A percentile compares a stretch with the other conserved stretches of the same genome.
Evolutionary conservation across 257 asterid genomes (phyloP).

Genomic region (Gentiana macrophylla): DNA sequence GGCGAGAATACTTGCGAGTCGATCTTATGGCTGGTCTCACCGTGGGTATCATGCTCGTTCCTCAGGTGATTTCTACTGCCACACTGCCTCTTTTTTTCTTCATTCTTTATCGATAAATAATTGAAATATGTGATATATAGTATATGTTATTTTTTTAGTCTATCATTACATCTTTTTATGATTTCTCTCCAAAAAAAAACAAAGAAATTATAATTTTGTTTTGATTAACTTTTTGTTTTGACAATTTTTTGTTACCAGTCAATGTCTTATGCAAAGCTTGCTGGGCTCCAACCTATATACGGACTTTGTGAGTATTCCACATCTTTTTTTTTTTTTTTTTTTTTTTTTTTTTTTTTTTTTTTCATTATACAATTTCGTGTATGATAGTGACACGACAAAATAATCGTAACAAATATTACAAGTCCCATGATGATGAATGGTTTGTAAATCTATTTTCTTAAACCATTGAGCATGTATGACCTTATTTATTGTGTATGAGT

Average conservation of each 20-base stretch:
- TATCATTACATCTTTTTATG: background rate
- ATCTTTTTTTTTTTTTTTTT: background rate
- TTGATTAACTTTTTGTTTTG: background rate
- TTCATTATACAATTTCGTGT: no score
- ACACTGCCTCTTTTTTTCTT: no score
- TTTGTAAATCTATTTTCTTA: background rate
- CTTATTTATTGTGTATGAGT: no score
- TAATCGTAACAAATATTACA: no score
- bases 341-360: no score
- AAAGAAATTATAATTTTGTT: background rate
- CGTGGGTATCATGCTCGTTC: slow-evolving; percentile 98
- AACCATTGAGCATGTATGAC: no score
- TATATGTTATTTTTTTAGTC: no score
- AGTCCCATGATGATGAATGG: background rate
- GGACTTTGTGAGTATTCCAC: slow-evolving; percentile 78
- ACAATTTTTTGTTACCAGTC: slow-evolving; percentile 37
- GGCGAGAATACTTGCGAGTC: slow-evolving; percentile 74
- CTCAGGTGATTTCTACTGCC: slow-evolving; percentile 45
- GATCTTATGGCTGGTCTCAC: slow-evolving; percentile 93
- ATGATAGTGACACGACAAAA: no score
- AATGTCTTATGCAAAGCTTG: slow-evolving; percentile 98
- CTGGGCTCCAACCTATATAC: slow-evolving; percentile 92
- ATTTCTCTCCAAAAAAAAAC: no score
- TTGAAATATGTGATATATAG: no score
- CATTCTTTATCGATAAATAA: no score